Evolutionary conservation across 2,329 filamentous ascomycete species (phyloP).

Genomic region (Shiraia bambusicola): DNA sequence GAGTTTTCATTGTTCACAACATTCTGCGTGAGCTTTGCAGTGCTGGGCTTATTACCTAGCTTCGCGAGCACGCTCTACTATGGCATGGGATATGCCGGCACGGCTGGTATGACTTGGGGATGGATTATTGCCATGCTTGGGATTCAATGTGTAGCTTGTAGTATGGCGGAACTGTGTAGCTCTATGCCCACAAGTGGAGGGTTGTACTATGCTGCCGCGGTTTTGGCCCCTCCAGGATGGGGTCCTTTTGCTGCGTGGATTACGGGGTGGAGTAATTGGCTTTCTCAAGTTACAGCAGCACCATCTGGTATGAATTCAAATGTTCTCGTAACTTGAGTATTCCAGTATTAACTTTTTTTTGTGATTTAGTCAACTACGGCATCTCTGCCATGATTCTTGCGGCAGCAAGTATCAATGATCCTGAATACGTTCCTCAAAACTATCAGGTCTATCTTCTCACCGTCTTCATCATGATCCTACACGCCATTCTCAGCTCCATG

Average conservation of each 20-base stretch:
- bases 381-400: constrained; percentile 71
- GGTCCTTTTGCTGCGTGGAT: constrained; percentile 68
- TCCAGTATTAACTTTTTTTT: too few species aligned
- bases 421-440: constrained; percentile 62
- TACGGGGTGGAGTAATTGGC: constrained; percentile 71
- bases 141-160: constrained; percentile 68
- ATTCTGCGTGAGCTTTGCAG: constrained; percentile 73
- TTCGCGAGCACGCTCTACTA: constrained; percentile 73
- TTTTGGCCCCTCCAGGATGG: constrained; percentile 66
- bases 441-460: constrained; percentile 72
- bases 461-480: constrained; percentile 66
- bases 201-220: constrained; percentile 72
- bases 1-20: constrained; percentile 75
- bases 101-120: constrained; percentile 66
- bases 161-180: constrained; percentile 68
- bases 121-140: constrained; percentile 74
- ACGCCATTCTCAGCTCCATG: constrained; percentile 67
- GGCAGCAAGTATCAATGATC: constrained; percentile 67
- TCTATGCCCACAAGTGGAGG: constrained; percentile 73
- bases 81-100: constrained; percentile 58
- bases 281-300: constrained; percentile 66
- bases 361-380: constrained; percentile 60
- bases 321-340: too few species aligned
- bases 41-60: constrained; percentile 68
- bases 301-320: constrained; percentile 53